Conservation (phyloP, 768 basidiomycete species). For the Suillus discolor region DNA sequence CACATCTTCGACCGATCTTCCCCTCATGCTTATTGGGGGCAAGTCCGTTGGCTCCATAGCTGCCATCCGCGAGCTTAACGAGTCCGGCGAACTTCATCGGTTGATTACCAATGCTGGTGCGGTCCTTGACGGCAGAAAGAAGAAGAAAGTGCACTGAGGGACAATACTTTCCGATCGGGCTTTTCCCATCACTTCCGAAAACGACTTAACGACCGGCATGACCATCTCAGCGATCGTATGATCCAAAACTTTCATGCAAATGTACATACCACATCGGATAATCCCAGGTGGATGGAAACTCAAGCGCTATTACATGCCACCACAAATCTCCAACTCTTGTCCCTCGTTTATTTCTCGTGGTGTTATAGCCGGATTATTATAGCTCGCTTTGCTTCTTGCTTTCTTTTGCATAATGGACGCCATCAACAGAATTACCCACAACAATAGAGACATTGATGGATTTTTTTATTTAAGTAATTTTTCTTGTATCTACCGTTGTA, state of each 20-base stretch:
- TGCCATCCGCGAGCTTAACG: conserved; percentile 52
- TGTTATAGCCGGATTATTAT: conserved; percentile 1
- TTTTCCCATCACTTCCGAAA: conserved; percentile 1
- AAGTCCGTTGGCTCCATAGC: conserved; percentile 52
- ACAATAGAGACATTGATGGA: conserved; percentile 3
- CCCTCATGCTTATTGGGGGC: conserved; percentile 72
- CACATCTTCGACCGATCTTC: conserved; percentile 54
- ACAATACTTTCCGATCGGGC: neutral
- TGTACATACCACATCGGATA: conserved; percentile 6
- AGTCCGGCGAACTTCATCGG: conserved; percentile 52
- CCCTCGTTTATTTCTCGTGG: neutral
- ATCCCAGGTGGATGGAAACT: neutral
- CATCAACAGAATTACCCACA: neutral
- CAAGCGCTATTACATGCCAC: conserved; percentile 1
- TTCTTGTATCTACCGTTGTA: neutral
- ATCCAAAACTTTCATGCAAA: neutral
- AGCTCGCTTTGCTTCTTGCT: neutral
- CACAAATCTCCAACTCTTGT: conserved; percentile 2
- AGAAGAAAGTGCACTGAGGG: conserved; percentile 33
- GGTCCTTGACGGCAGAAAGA: conserved; percentile 53
- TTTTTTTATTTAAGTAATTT: neutral
- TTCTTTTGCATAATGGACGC: neutral
- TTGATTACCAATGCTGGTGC: conserved; percentile 60
- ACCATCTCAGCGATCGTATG: neutral
- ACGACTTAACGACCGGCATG: conserved; percentile 6